Conservation (phyloP, 495 filamentous ascomycete species). For the Penicillium paradoxum region DNA sequence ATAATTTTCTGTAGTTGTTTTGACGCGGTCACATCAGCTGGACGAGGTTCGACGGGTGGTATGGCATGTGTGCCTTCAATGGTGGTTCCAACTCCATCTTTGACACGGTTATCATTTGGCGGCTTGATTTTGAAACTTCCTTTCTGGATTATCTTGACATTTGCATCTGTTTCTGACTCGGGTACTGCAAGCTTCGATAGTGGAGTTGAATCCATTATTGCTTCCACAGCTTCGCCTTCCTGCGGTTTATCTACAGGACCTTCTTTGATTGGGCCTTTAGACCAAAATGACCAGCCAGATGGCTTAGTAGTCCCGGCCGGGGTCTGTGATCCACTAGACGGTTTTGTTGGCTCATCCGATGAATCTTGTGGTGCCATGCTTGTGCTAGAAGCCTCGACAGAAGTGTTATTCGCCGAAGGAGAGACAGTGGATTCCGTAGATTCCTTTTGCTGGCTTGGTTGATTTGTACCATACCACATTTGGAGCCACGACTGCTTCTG, state of each 20-base stretch:
- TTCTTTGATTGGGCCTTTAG: slow-evolving; percentile 55
- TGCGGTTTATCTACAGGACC: slow-evolving; percentile 25
- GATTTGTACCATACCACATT: slow-evolving; percentile 41
- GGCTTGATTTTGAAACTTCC: slow-evolving; percentile 39
- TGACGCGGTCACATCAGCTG: slow-evolving; percentile 36
- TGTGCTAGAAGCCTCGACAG: slow-evolving; percentile 16
- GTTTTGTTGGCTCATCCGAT: slow-evolving; percentile 18
- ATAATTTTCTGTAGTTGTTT: slow-evolving; percentile 42
- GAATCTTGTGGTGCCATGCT: slow-evolving; percentile 19
- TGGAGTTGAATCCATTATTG: slow-evolving; percentile 56
- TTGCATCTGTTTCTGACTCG: slow-evolving; percentile 22
- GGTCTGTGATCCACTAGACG: slow-evolving; percentile 33
- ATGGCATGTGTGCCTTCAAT: slow-evolving; percentile 33
- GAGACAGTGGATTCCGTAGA: slow-evolving; percentile 22
- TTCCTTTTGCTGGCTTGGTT: slow-evolving; percentile 27
- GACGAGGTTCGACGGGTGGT: slow-evolving; percentile 12
- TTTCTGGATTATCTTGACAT: slow-evolving; percentile 44
- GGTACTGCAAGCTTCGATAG: slow-evolving; percentile 7
- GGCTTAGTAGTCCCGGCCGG: slow-evolving; percentile 41
- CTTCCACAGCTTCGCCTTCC: slow-evolving; percentile 55
- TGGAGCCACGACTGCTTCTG: slow-evolving; percentile 45
- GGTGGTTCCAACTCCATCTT: slow-evolving; percentile 31
- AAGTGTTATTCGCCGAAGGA: slow-evolving; percentile 2
- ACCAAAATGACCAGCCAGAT: slow-evolving; percentile 86
- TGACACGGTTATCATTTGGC: slow-evolving; percentile 33